Conservation (phyloP, 345 rosid genomes). For the Aegle marmelos region DNA sequence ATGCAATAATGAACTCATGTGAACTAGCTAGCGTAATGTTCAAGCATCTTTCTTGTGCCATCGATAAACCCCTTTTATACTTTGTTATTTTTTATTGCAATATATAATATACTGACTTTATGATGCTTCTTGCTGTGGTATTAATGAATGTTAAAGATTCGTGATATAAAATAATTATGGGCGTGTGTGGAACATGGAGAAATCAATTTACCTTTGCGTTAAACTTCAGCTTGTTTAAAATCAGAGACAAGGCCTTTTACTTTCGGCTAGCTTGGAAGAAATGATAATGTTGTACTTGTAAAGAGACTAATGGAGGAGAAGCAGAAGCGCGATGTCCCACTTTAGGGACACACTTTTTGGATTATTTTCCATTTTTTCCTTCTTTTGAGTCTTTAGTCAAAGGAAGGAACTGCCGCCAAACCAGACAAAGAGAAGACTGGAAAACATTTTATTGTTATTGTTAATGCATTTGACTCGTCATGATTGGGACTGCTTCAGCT, state of each 20-base stretch:
- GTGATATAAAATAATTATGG: background rate
- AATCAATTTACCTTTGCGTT: background rate
- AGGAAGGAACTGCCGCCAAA: background rate
- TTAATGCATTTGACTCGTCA: no score
- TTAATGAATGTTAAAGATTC: no score
- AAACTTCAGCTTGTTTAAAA: background rate
- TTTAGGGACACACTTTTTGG: conserved; percentile 19
- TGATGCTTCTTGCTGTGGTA: background rate
- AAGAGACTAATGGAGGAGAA: conserved; percentile 10
- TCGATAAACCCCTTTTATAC: background rate
- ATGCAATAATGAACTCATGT: background rate
- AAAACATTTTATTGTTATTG: no score
- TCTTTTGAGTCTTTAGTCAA: conserved; percentile 13
- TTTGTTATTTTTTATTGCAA: no score
- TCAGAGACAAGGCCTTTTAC: background rate
- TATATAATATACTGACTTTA: background rate
- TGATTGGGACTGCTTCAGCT: conserved; percentile 9
- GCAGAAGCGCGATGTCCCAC: conserved; percentile 29
- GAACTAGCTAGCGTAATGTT: background rate
- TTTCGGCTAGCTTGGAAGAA: conserved; percentile 13
- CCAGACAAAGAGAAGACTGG: background rate
- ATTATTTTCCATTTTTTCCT: background rate
- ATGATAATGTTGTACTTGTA: conserved; percentile 5
- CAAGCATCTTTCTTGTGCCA: background rate
- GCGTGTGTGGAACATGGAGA: background rate